Conservation (phyloP, 768 basidiomycete genomes). For the Gloeostereum incarnatum region DNA sequence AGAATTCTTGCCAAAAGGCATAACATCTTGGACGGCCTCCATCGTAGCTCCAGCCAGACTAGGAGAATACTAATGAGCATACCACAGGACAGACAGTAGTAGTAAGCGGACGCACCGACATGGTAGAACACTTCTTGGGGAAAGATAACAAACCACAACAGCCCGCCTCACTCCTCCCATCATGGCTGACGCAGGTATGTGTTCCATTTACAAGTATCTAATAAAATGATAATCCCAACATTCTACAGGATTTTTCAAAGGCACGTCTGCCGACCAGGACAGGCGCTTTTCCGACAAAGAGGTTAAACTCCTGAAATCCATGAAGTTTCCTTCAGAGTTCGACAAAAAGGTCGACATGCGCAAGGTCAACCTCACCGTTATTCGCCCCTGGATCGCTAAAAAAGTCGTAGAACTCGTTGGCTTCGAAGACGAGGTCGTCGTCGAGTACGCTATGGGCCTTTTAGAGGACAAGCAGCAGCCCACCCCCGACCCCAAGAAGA, state of each 20-base stretch:
- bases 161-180: no score
- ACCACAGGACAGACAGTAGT: no score
- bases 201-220: constrained; percentile 10
- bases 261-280: constrained; percentile 86
- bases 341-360: constrained; percentile 94
- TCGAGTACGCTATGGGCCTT: constrained; percentile 93
- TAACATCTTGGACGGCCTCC: constrained; percentile 74
- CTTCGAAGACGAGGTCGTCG: constrained; percentile 93
- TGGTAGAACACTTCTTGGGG: no score
- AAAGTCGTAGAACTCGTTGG: constrained; percentile 86
- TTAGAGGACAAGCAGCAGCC: constrained; percentile 64
- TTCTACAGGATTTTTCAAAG: constrained; percentile 73
- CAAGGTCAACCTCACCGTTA: constrained; percentile 88
- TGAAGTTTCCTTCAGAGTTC: constrained; percentile 88
- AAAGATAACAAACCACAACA: no score
- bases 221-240: constrained; percentile 14
- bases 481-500: constrained; percentile 75
- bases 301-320: constrained; percentile 73
- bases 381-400: constrained; percentile 93
- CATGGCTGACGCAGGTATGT: constrained; percentile 56
- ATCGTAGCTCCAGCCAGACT: constrained; percentile 62
- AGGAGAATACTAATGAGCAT: no score
- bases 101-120: no score
- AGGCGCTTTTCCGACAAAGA: constrained; percentile 95
- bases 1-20: constrained; percentile 87